These are phyloP conservation scores for Arachis monticola DNA, from an alignment of 331 rosid species.

Conservation along the genomic window DNA sequence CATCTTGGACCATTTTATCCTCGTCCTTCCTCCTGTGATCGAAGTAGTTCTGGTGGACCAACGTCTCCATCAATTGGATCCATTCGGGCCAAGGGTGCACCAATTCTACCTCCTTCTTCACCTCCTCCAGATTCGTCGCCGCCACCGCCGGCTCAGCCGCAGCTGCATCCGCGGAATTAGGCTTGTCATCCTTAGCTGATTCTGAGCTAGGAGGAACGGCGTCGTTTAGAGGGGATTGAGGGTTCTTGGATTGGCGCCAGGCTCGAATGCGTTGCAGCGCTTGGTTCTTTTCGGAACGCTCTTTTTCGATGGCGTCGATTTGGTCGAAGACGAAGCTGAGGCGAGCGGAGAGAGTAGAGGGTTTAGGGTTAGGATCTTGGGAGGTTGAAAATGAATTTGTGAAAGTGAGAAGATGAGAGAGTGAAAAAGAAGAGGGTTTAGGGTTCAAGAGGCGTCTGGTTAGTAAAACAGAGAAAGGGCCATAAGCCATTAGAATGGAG, in stretches of 20 bases:
- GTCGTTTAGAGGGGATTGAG: conserved; percentile 39
- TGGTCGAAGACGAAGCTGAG: conserved; percentile 92
- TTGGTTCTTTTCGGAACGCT: conserved; percentile 80
- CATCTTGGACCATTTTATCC: conserved; percentile 66
- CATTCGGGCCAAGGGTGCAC: conserved; percentile 99
- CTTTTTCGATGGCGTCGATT: conserved; percentile 87
- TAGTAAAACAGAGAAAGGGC: conserved; percentile 69
- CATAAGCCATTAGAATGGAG: conserved; percentile 52
- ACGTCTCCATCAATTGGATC: conserved; percentile 91
- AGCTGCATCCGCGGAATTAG: background rate
- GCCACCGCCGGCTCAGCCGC: background rate
- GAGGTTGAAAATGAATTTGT: conserved; percentile 56
- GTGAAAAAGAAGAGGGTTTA: conserved; percentile 26
- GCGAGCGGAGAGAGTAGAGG: conserved; percentile 80
- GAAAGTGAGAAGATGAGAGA: conserved; percentile 39
- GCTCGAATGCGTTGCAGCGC: conserved; percentile 86
- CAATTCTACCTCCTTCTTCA: conserved; percentile 62
- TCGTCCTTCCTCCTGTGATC: conserved; percentile 85
- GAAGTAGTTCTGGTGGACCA: conserved; percentile 91
- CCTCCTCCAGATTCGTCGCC: conserved; percentile 7
- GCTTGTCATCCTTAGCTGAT: background rate
- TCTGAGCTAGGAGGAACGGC: conserved; percentile 30
- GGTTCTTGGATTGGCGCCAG: conserved; percentile 75
- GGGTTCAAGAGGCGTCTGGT: conserved; percentile 61
- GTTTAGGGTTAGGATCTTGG: conserved; percentile 53